Conservation (phyloP, 768 basidiomycete species). For the Pulveroboletus ravenelii region DNA sequence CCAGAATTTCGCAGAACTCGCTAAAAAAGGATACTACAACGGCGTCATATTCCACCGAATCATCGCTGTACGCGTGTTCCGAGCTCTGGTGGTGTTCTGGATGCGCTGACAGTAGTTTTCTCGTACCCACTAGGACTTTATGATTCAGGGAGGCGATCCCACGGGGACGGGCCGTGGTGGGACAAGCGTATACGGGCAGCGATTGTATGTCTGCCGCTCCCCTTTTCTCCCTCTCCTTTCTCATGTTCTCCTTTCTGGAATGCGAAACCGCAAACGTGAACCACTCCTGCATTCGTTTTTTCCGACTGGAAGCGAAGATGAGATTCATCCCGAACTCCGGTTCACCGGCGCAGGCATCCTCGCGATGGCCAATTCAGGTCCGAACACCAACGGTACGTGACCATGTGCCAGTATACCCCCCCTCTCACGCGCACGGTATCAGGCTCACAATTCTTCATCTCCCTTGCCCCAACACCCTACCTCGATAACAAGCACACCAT, state of each 20-base stretch:
- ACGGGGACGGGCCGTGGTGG: slow-evolving; percentile 94
- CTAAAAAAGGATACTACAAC: slow-evolving; percentile 92
- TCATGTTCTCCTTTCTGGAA: not conserved
- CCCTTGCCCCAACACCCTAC: slow-evolving; percentile 76
- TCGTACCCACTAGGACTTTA: slow-evolving; percentile 67
- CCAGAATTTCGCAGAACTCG: slow-evolving; percentile 89
- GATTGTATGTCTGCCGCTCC: slow-evolving; percentile 53
- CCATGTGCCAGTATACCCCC: not conserved
- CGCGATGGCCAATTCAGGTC: slow-evolving; percentile 96
- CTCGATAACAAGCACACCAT: slow-evolving; percentile 85
- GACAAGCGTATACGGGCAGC: slow-evolving; percentile 83
- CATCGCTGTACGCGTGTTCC: slow-evolving; percentile 53
- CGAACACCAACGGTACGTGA: slow-evolving; percentile 73
- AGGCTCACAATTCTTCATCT: slow-evolving; percentile 96
- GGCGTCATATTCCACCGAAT: slow-evolving; percentile 88
- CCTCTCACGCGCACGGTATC: slow-evolving; percentile 15
- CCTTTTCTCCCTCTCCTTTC: not conserved
- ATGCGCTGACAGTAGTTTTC: not conserved
- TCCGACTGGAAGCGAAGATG: slow-evolving; percentile 62
- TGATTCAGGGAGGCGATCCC: slow-evolving; percentile 95
- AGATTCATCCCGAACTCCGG: slow-evolving; percentile 83
- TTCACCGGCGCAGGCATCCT: slow-evolving; percentile 97
- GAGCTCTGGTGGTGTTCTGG: not conserved
- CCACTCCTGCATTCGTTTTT: not conserved
- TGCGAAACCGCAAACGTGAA: not conserved